These are phyloP conservation scores for Penstemon eatonii DNA, from an alignment of 257 asterid species.

Conservation along the genomic window DNA sequence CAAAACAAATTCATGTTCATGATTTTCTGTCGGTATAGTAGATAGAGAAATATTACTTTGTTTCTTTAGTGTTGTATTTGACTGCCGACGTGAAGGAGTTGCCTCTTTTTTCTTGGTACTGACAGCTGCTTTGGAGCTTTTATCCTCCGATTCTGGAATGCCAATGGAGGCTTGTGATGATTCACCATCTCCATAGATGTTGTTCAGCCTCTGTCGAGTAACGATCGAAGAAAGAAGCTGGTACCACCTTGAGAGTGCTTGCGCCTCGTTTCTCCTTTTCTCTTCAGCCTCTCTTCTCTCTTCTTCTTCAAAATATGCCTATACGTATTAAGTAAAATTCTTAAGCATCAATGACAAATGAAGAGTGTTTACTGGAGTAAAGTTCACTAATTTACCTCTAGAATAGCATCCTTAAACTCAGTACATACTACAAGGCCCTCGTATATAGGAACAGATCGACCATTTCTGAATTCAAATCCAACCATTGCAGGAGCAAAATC, in stretches of 20 bases:
- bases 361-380: neutral
- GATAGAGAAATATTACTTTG: constrained; percentile 8
- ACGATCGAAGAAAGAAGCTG: constrained; percentile 89
- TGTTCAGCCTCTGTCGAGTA: constrained; percentile 74
- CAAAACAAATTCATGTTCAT: constrained; percentile 55
- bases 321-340: neutral
- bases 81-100: constrained; percentile 29
- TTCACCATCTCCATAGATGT: constrained; percentile 51
- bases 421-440: constrained; percentile 91
- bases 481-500: constrained; percentile 96
- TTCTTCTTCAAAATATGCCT: constrained; percentile 94
- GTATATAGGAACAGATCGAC: constrained; percentile 63
- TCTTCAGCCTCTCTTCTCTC: constrained; percentile 74
- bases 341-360: too few relatives aligned
- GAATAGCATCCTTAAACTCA: constrained; percentile 75
- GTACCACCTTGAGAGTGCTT: constrained; percentile 91
- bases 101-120: constrained; percentile 25
- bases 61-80: constrained; percentile 25
- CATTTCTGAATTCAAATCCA: constrained; percentile 87
- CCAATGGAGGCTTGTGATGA: constrained; percentile 34
- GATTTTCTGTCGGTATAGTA: constrained; percentile 41
- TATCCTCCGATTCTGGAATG: constrained; percentile 31
- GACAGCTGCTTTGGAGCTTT: constrained; percentile 22
- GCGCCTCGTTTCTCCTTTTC: constrained; percentile 56
- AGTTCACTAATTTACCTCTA: constrained; percentile 51